Conservation (phyloP, 441 rosid genomes). For the Corymbia citriodora region DNA sequence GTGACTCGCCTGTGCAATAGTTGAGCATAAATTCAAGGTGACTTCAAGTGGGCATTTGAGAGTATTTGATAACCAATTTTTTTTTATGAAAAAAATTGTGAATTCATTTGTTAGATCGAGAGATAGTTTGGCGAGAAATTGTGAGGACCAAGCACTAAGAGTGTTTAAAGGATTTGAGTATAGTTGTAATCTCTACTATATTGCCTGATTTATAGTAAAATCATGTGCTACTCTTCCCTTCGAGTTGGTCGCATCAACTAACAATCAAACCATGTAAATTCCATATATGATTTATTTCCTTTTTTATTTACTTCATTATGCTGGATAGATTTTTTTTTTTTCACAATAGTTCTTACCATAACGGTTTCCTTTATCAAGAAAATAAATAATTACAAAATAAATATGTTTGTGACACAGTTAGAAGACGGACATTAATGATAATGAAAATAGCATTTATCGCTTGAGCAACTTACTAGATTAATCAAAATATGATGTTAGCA, state of each 20-base stretch:
- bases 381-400: background rate
- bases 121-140: rapidly evolving
- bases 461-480: background rate
- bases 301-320: background rate
- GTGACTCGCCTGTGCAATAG: no score
- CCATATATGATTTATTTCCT: rapidly evolving
- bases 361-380: rapidly evolving
- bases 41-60: background rate
- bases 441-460: rapidly evolving
- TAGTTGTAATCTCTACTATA: background rate
- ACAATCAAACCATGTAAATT: rapidly evolving
- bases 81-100: background rate
- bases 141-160: background rate
- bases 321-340: background rate
- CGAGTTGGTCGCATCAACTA: background rate
- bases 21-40: no score
- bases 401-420: background rate
- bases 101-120: background rate
- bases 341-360: rapidly evolving
- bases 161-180: background rate
- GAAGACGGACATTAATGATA: background rate
- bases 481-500: background rate
- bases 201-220: background rate
- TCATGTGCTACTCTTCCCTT: background rate
- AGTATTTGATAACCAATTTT: background rate